Evolutionary conservation across 352 stramenopile genomes (phyloP), one percentile per base, ranked within the genome.

Genomic region (Phytophthora colocasiae): DNA sequence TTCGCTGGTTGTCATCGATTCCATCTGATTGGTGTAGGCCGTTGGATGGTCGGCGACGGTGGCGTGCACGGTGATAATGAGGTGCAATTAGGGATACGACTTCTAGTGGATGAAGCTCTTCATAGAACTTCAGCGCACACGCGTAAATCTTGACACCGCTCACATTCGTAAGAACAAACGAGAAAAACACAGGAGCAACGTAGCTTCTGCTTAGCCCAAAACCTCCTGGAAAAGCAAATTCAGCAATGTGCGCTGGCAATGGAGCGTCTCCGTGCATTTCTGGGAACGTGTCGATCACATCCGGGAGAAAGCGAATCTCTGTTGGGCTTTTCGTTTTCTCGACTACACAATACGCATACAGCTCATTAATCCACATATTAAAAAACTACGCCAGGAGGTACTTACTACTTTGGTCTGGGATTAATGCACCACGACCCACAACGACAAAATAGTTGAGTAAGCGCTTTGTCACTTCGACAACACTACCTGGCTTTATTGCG

Each of bases 361-460:
- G 40, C 4, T 26, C 17, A 44, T 65, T 27, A 71, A 32, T 31
- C 54, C 15, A 46, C 8, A 34, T 7, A 46, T 24, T 22, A 22
- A 43, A 40, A 32, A 50, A 32, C 15, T 43, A 6, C 14, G 10
- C 5, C 38, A 22, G 6, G 5, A 5, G n/a, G 45, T 44, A 80
- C 83, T 50, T 80, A 94, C 86, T 79, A 49, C 68, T 82, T 55
- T 93, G 86, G 45, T 91, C 84, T 1, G 77, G 64, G 17, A 85
- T 75, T 19, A 91, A 71, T 8, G 61, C 53, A 6, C 85, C 85
- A 43, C 85, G 69, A n/a, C 82, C 85, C 4, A 95, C 72, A 27
- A 93, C 84, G 31, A 92, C 71, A 68, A 95, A 95, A 75, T 92
- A 92, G 58, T 95, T 92, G 15, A 92, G 66, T 47, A 93, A 91